phyloP scores from a whole-genome alignment of 768 basidiomycete genomes.

The Hygrocybe punicea region DNA sequence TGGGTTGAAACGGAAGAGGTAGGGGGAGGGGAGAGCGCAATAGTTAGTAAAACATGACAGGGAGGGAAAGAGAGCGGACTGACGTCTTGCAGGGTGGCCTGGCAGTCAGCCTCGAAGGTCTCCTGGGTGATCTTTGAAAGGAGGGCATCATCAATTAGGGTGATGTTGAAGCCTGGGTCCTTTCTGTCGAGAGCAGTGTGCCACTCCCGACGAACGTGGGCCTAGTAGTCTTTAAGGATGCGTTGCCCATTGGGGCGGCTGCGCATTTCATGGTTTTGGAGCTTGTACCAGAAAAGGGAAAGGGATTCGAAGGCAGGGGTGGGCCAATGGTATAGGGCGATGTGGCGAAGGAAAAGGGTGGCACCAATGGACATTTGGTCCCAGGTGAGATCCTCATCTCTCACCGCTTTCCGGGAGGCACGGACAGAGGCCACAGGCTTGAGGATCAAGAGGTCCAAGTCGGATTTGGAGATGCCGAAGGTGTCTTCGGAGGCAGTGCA shows the following conservation, averaged over 20 bases:
- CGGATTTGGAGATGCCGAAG: not conserved
- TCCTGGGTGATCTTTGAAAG: not conserved
- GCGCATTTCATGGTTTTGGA: not conserved
- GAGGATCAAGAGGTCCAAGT: not conserved
- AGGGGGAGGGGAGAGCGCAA: no score
- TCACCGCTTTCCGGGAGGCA: no score
- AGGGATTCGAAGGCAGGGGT: constrained; percentile 35
- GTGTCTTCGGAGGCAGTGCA: constrained; percentile 3
- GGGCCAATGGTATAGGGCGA: not conserved
- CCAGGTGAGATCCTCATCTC: no score
- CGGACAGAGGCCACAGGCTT: not conserved
- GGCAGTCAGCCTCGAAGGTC: not conserved
- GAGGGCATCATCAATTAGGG: not conserved
- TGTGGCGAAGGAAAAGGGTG: not conserved
- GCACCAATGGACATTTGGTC: no score
- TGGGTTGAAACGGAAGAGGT: no score
- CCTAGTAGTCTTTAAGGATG: not conserved
- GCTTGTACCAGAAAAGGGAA: constrained; percentile 13
- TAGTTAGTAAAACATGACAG: no score
- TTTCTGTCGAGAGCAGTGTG: not conserved
- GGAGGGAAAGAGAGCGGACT: no score
- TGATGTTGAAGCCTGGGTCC: not conserved
- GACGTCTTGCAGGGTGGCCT: no score
- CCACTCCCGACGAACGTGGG: not conserved
- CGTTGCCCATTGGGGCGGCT: not conserved